A percentile compares a stretch with the other conserved stretches of the same genome.
Evolutionary conservation across 495 filamentous ascomycete genomes (phyloP).

Genomic region (Lindgomyces ingoldianus): DNA sequence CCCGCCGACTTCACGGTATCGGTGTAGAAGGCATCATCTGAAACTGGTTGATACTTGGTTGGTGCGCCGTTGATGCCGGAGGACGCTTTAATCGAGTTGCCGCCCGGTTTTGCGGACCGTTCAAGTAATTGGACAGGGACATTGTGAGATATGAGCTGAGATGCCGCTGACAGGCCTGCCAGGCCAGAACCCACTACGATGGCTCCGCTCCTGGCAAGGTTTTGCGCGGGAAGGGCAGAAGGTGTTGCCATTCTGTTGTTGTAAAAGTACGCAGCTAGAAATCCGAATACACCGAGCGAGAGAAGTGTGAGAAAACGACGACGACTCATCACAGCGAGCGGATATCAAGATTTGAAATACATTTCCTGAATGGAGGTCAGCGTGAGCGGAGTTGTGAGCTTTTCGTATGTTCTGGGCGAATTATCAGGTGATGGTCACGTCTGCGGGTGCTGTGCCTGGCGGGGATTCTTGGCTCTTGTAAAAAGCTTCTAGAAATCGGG

Average conservation of each 20-base stretch:
- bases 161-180: constrained; percentile 54
- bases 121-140: constrained; percentile 56
- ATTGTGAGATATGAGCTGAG: constrained; percentile 50
- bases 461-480: not conserved
- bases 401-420: not conserved
- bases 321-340: constrained; percentile 8
- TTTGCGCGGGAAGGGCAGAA: not conserved
- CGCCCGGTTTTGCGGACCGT: constrained; percentile 57
- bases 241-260: constrained; percentile 5
- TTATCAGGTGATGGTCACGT: constrained; percentile 25
- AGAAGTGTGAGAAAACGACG: constrained; percentile 13
- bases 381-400: not conserved
- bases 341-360: not conserved
- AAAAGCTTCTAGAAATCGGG: too few species aligned
- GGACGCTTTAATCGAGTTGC: constrained; percentile 64
- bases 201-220: constrained; percentile 33
- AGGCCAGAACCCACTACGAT: constrained; percentile 57
- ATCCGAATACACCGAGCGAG: constrained; percentile 1
- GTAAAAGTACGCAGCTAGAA: constrained; percentile 4
- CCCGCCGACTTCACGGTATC: constrained; percentile 57
- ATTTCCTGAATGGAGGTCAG: not conserved
- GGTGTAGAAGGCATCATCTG: constrained; percentile 50
- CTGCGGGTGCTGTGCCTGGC: not conserved
- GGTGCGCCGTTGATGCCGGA: constrained; percentile 64
- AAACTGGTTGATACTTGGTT: constrained; percentile 51